Base-by-base conservation (phyloP, 2,329 filamentous ascomycete genomes). In the Diplocarpon rosae region DNA sequence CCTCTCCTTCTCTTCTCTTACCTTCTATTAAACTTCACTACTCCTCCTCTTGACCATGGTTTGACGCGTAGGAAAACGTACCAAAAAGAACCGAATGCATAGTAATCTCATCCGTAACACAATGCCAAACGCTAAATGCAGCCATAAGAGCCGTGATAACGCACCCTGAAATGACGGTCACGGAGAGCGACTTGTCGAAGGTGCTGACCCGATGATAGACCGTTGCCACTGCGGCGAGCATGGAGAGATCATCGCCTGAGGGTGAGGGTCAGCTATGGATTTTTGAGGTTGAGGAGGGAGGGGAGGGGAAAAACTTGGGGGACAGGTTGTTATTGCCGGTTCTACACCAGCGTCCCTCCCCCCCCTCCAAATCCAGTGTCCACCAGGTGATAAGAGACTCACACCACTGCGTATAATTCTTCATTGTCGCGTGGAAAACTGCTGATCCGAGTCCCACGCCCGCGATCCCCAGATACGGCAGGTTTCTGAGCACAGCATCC, bases 241-340 rank as follows among this genome's bases (percentile, higher is more conserved):
- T 78, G 44, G 71, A 70, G 13, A 77, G 60, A 52, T 78, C 75
- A 52, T 78, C 75, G 49, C 66, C 67, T 55, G 36, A n/a, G 5
- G 15, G 7, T 20, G 15, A 38, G 29, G 39, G 33, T 46, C 34
- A 46, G 43, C 17, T 17, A 7, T 2, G 16, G 20, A 5, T 9
- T 16, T 28, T 35, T 14, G 3, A 32, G n/a, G n/a, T 5, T 24
- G 20, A 24, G 3, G 4, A n/a, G n/a, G n/a, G n/a, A n/a, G n/a
- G n/a, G n/a, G n/a, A n/a, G n/a, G n/a, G n/a, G n/a, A n/a, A n/a
- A 7, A 24, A 7, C 7, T 24, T 24, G 20, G 20, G 20, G 20
- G 20, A 24, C 20, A 24, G 4, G 20, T 3, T 24, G 7, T 24
- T 4, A 7, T 4, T 7, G 20, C 20, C 20, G 20, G 20, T 3